phyloP scores from a whole-genome alignment of 306 rosid genomes.

The Dicorynia guianensis region DNA sequence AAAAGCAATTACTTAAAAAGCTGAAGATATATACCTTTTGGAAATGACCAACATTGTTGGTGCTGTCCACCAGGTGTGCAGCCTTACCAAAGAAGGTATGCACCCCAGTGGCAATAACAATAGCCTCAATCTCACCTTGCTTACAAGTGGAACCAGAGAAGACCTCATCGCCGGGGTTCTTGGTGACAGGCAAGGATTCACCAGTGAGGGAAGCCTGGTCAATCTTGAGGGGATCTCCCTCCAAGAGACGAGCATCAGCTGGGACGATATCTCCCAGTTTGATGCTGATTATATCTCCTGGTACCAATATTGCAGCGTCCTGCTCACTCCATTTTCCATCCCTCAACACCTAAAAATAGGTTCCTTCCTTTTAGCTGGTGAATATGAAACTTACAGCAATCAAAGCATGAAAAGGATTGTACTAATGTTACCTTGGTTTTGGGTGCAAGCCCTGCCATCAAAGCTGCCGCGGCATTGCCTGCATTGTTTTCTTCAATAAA shows the following conservation, averaged over 20 bases:
- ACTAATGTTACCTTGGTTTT: constrained; percentile 73
- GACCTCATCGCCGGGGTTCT: constrained; percentile 66
- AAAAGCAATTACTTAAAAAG: neutral
- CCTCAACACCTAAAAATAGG: constrained; percentile 62
- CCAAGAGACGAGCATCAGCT: constrained; percentile 82
- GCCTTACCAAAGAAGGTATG: constrained; percentile 92
- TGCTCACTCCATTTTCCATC: constrained; percentile 79
- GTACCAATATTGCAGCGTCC: constrained; percentile 80
- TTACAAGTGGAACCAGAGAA: constrained; percentile 91
- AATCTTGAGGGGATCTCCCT: constrained; percentile 86
- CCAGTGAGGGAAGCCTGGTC: constrained; percentile 91
- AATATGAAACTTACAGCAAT: neutral
- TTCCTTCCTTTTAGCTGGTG: neutral
- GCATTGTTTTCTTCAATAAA: constrained; percentile 90
- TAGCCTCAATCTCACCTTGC: constrained; percentile 87
- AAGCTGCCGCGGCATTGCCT: constrained; percentile 89
- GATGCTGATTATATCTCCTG: constrained; percentile 87
- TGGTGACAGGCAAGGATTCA: constrained; percentile 84
- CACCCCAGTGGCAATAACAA: constrained; percentile 86
- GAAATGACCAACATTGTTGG: constrained; percentile 93
- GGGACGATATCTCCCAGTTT: constrained; percentile 90
- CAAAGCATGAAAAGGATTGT: neutral
- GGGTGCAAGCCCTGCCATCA: constrained; percentile 96
- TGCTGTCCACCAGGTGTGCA: constrained; percentile 86
- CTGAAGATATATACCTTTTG: constrained; percentile 57